Evolutionary conservation across 768 basidiomycete species (phyloP).

Genomic region (Rhodotorula diobovata): DNA sequence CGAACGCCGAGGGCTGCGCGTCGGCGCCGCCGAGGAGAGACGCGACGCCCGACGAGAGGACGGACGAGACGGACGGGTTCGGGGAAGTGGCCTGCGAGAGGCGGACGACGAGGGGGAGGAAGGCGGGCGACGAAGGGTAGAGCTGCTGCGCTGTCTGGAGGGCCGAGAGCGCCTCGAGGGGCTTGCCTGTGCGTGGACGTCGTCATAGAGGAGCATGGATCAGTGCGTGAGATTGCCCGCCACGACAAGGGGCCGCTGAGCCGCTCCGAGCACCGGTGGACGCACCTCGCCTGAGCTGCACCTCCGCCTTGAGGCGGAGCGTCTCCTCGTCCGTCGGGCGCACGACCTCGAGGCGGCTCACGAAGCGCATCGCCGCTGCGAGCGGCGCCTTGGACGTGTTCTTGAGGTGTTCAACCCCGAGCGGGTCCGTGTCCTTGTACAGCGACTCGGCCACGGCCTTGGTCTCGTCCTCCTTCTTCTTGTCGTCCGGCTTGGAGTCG

Average conservation of each 20-base stretch:
- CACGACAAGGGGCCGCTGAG: too few species aligned
- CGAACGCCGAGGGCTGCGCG: constrained; percentile 58
- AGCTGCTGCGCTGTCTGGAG: constrained; percentile 59
- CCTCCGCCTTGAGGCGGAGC: constrained; percentile 73
- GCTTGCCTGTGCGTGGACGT: constrained; percentile 59
- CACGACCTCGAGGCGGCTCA: constrained; percentile 60
- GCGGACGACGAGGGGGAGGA: constrained; percentile 68
- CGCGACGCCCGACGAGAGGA: constrained; percentile 56
- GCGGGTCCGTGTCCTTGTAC: constrained; percentile 67
- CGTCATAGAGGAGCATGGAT: too few species aligned
- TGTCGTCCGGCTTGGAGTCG: background rate
- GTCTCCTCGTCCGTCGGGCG: constrained; percentile 59
- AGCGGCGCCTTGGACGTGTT: constrained; percentile 57
- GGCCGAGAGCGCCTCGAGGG: constrained; percentile 69
- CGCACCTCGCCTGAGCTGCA: constrained; percentile 57
- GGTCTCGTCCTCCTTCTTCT: constrained; percentile 41
- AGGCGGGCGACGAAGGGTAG: constrained; percentile 58
- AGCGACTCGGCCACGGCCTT: constrained; percentile 45
- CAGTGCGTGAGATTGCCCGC: too few species aligned
- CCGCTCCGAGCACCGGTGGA: too few species aligned
- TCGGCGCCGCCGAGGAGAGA: constrained; percentile 57
- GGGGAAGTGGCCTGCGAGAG: constrained; percentile 47
- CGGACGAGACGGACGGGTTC: constrained; percentile 50
- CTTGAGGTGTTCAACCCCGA: constrained; percentile 66
- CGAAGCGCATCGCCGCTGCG: constrained; percentile 67